Conservation (phyloP, 768 basidiomycete species). For the Mycena venus region DNA sequence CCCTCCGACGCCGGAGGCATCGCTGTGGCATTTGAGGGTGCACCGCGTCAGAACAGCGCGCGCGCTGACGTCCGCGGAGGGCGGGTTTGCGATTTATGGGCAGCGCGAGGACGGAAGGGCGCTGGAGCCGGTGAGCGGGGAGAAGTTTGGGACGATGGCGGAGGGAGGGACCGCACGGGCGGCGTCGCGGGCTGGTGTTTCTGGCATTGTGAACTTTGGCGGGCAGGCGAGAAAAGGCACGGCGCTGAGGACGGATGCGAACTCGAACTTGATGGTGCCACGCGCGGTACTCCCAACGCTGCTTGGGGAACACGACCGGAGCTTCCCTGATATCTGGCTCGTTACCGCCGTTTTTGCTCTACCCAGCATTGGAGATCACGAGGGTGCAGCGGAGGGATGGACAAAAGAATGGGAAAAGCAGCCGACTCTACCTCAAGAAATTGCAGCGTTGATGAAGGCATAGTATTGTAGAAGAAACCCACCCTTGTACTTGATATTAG, state of each 20-base stretch:
- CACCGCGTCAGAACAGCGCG: slow-evolving; percentile 71
- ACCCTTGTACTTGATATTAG: too few species aligned
- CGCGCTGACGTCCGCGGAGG: slow-evolving; percentile 72
- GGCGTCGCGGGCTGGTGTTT: slow-evolving; percentile 70
- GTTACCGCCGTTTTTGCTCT: slow-evolving; percentile 77
- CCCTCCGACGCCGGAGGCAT: slow-evolving; percentile 68
- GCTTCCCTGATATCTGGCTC: slow-evolving; percentile 64
- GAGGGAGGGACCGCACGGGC: slow-evolving; percentile 63
- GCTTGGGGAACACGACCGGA: slow-evolving; percentile 58
- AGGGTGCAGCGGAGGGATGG: slow-evolving; percentile 60
- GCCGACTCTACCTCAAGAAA: slow-evolving; percentile 56
- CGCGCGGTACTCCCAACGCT: slow-evolving; percentile 79
- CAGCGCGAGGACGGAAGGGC: slow-evolving; percentile 73
- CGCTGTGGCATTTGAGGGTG: slow-evolving; percentile 78
- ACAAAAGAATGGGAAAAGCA: slow-evolving; percentile 62
- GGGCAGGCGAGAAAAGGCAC: slow-evolving; percentile 45
- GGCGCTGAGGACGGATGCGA: slow-evolving; percentile 77
- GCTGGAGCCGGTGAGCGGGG: slow-evolving; percentile 61
- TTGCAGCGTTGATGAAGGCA: slow-evolving; percentile 39
- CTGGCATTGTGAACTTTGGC: slow-evolving; percentile 69
- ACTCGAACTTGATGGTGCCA: slow-evolving; percentile 77
- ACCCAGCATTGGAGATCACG: slow-evolving; percentile 55
- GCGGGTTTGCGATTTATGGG: slow-evolving; percentile 79
- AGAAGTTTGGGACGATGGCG: slow-evolving; percentile 63
- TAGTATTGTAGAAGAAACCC: not conserved